Base-by-base conservation (phyloP, 2,329 filamentous ascomycete species). In the Xylaria sp. region DNA sequence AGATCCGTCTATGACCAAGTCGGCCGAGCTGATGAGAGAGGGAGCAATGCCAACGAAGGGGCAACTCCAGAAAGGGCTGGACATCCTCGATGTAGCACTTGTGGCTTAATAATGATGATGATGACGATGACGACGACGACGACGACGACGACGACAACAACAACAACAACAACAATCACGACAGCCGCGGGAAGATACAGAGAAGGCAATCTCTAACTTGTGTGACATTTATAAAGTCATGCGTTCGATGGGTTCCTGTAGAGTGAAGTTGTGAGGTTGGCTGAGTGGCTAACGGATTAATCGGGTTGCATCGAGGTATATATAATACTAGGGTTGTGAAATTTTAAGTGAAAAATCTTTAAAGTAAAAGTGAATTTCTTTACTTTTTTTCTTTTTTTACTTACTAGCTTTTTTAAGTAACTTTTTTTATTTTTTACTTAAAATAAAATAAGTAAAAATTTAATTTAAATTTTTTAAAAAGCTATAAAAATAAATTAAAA, bases 1-100 rank as follows among this genome's bases (percentile, higher is more conserved):
- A 82, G 96, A 99, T 79, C 96, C 96, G 0, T 88, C 92, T 65
- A 94, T 97, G 91, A 82, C 83, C 1, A 93, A 98, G 82, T 87
- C 87, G 60, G 92, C 92, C 1, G 93, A 97, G 84, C 82, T 98
- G 81, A 97, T 98, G 93, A 86, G 91, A 69, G 84, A 89, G 71
- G 89, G 89, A 44, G 92, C 89, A 80, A 97, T 98, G 94, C 91
- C 92, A 1, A 85, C 83, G 63, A 98, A 97, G 88, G 89, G 83
- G 70, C 88, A 97, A 77, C 82, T 98, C 57, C 81, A 91, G 78
- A 86, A 84, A 60, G 92, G 91, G 0, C 72, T 85, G 51, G 86
- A 89, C 69, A 80, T 88, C 6, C 70, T 87, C 72, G 68, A 66
- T 35, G 73, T 77, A 42, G 58, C 74, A n/a, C 68, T 78, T 57